Base-by-base conservation (phyloP, 2,329 filamentous ascomycete species). In the Venturia effusa region DNA sequence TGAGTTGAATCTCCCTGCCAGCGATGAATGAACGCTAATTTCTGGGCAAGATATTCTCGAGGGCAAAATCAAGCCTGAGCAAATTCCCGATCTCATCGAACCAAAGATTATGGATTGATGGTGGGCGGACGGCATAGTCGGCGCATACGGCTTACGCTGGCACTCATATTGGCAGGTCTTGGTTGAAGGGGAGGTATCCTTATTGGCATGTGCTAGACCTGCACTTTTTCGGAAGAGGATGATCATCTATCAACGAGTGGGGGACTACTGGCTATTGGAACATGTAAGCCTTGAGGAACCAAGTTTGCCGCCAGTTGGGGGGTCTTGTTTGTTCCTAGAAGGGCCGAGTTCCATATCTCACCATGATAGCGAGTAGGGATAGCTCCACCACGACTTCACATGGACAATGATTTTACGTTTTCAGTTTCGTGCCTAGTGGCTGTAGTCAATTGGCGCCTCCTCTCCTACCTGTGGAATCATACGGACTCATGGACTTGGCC, bases 51-150 rank as follows among this genome's bases (percentile, higher is more conserved):
- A 86, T 68, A 92, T 96, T 69, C 77, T 96, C 57, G 83, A 90
- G 69, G 90, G 90, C 66, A 86, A 84, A 68, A 85, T 87, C 69
- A 85, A 86, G 68, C 88, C 92, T 22, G 85, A 92, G 67, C 88
- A 96, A 69, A 92, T 96, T 70, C 64, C 64, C 10, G 64, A 66
- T 19, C 45, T 66, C 37, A 61, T 66, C 22, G 64, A 66, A 43
- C 64, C 64, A 37, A 66, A 66, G 63, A 61, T 65, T 41, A 24
- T 61, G 40, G 61, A 63, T 17, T 63, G n/a, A 57, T 15, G 37
- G 39, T 32, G 24, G 27, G 4, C 40, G 27, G 51, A 57, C 4
- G 51, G 15, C 48, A 34, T 19, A 55, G n/a, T 13, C 11, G 15
- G 22, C 24, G 22, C 15, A n/a, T 13, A 34, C 22, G 51, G 19